Base-by-base conservation (phyloP, 2,329 filamentous ascomycete species). In the Phialemonium atrogriseum region DNA sequence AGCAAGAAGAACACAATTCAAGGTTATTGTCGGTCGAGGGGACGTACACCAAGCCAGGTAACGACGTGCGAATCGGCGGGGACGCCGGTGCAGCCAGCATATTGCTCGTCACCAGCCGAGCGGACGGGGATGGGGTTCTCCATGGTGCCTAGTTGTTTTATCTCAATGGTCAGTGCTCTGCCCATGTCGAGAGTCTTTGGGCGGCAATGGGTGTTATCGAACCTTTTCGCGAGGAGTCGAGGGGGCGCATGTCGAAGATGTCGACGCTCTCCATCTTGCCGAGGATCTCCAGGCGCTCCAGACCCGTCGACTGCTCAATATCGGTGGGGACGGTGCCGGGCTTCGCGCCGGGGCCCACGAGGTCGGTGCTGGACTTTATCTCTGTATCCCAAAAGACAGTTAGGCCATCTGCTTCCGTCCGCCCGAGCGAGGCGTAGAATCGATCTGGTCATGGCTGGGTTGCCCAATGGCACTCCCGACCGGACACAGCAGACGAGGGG, bases 231-330 rank as follows among this genome's bases (percentile, higher is more conserved):
- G 83, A 91, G 43, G 89, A 73, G 60, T 96, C 91, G 50, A 98
- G 77, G 43, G 91, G 91, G 64, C 78, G 81, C 91, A 96, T 94
- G 68, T 98, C 88, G 70, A 98, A 98, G 59, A 96, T 72, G 58
- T 98, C 91, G 52, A 95, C 70, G 47, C 91, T 88, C 73, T 96
- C 86, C 83, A 96, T 94, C 79, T 98, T 98, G 66, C 91, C 91
- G 59, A 98, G 73, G 55, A 98, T 91, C 68, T 98, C 91, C 50
- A 98, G 77, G 77, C 91, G 88, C 73, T 98, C 91, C 39, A 96
- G 74, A 84, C 91, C 91, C 50, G 91, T 96, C 38, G 91, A 68
- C 64, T 98, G 91, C 62, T 96, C 87, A 58, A 94, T 64, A 64
- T 98, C 91, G 66, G 85, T 93, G 46, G 91, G 86, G 47, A 98